A percentile compares a stretch with the other conserved stretches of the same genome.
These are phyloP conservation scores for Colletotrichum noveboracense DNA, from an alignment of 2,329 filamentous ascomycete species.

Conservation along the genomic window DNA sequence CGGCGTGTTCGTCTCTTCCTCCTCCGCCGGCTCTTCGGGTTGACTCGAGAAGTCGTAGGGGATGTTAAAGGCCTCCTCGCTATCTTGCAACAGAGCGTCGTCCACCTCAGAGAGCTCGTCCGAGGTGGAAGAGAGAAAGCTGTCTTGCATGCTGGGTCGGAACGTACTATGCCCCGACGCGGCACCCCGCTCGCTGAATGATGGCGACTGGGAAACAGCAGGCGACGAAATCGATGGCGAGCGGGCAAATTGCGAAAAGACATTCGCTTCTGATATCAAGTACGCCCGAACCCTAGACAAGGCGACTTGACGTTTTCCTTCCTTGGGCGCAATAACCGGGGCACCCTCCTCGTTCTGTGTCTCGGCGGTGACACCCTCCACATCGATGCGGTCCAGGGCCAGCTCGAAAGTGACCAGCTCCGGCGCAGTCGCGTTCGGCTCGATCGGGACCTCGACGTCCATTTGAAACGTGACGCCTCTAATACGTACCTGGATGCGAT, in stretches of 20 bases:
- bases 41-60: conserved; percentile 55
- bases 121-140: conserved; percentile 34
- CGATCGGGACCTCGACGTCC: conserved; percentile 62
- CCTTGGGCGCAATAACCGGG: conserved; percentile 51
- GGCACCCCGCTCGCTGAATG: conserved; percentile 32
- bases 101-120: conserved; percentile 37
- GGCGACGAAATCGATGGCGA: conserved; percentile 61
- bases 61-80: conserved; percentile 61
- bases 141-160: conserved; percentile 23
- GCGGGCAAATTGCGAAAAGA: conserved; percentile 65
- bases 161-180: conserved; percentile 27
- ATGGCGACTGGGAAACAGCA: conserved; percentile 51
- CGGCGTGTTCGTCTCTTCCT: conserved; percentile 53
- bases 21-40: conserved; percentile 37
- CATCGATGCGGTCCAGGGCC: conserved; percentile 66
- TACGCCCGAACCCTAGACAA: conserved; percentile 69
- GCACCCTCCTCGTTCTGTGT: conserved; percentile 31
- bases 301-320: conserved; percentile 69
- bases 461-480: conserved; percentile 70
- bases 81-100: conserved; percentile 47
- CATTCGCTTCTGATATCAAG: conserved; percentile 70
- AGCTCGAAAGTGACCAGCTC: conserved; percentile 70
- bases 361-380: conserved; percentile 67
- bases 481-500: conserved; percentile 72
- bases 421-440: conserved; percentile 48